phyloP scores from a whole-genome alignment of 495 filamentous ascomycete genomes.

The Hypoxylon intermedium region DNA sequence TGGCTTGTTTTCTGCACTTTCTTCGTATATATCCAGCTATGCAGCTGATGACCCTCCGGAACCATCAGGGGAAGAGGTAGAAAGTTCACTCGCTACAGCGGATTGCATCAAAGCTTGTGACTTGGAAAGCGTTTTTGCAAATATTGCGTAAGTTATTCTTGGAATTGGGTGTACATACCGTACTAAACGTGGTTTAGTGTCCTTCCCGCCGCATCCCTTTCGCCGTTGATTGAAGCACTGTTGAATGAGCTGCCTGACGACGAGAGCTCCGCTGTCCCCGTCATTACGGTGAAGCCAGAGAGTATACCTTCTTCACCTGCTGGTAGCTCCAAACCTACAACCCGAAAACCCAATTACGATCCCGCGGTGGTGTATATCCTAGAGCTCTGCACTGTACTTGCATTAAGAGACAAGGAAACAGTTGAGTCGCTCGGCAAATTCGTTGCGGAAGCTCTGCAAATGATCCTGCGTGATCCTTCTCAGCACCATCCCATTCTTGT shows the following conservation, averaged over 20 bases:
- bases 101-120: conserved; percentile 92
- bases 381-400: conserved; percentile 85
- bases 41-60: conserved; percentile 97
- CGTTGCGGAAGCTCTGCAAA: conserved; percentile 79
- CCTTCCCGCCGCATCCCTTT: conserved; percentile 70
- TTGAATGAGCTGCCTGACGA: conserved; percentile 88
- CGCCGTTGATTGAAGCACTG: conserved; percentile 73
- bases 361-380: conserved; percentile 86
- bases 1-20: conserved; percentile 90
- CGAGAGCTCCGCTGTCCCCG: conserved; percentile 70
- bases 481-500: conserved; percentile 81
- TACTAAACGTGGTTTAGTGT: conserved; percentile 53
- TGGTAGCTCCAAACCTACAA: conserved; percentile 63
- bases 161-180: not conserved
- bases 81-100: conserved; percentile 91
- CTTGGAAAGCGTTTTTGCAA: conserved; percentile 80
- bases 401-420: conserved; percentile 76
- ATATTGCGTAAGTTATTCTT: conserved; percentile 73
- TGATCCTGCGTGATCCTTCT: conserved; percentile 76
- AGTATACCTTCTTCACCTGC: conserved; percentile 62
- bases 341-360: conserved; percentile 74
- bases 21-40: conserved; percentile 97
- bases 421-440: conserved; percentile 75
- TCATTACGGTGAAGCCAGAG: conserved; percentile 85
- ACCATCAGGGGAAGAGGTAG: conserved; percentile 95